Conservation (phyloP, 2,329 filamentous ascomycete species). For the Aspergillus alliaceus region DNA sequence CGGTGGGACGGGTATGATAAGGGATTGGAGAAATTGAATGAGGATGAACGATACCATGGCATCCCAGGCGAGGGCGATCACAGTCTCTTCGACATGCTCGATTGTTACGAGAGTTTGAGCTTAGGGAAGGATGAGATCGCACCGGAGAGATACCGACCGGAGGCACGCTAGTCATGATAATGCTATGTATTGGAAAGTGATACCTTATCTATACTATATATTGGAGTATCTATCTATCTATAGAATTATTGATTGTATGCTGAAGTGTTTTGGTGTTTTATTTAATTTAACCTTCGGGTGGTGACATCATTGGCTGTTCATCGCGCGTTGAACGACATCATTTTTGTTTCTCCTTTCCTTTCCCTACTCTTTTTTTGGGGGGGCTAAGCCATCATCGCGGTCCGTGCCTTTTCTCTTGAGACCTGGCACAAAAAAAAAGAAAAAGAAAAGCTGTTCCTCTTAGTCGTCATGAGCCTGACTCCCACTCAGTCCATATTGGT, state of each 20-base stretch:
- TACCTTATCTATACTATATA: background rate
- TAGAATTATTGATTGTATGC: too few relatives aligned
- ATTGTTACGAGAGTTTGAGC: constrained; percentile 39
- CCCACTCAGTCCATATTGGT: background rate
- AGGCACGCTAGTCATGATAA: too few relatives aligned
- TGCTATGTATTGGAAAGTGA: too few relatives aligned
- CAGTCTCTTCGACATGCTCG: constrained; percentile 38
- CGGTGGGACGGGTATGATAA: constrained; percentile 33
- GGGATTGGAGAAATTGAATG: constrained; percentile 35
- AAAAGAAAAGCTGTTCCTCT: background rate
- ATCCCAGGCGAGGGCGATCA: constrained; percentile 14
- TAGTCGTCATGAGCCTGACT: background rate
- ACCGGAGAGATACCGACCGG: constrained; percentile 16
- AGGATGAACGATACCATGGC: constrained; percentile 32
- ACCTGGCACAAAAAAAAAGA: background rate
- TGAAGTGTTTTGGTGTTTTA: background rate
- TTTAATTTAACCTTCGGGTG: background rate
- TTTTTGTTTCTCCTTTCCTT: too few relatives aligned
- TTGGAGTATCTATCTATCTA: background rate
- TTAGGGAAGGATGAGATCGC: constrained; percentile 35
- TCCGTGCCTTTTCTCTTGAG: background rate
- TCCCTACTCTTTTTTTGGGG: too few relatives aligned
- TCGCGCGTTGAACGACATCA: background rate
- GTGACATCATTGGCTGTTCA: constrained; percentile 4
- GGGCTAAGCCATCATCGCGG: too few relatives aligned